phyloP scores from a whole-genome alignment of 2,329 filamentous ascomycete species.

The Zarea fungicola region DNA sequence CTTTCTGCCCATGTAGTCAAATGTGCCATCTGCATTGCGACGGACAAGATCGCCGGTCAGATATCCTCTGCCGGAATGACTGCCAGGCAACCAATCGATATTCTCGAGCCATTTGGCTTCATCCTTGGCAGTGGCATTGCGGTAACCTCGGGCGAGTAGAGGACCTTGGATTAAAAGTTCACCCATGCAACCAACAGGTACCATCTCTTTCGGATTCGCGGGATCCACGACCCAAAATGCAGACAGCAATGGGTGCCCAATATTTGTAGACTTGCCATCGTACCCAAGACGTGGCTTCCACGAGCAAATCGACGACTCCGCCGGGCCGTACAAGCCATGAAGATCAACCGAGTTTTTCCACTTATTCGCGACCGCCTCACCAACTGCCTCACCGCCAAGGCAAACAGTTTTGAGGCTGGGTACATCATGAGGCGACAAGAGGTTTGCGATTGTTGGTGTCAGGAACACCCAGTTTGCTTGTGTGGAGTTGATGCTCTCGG shows the following conservation, averaged over 20 bases:
- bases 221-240: not conserved
- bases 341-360: slow-evolving; percentile 8
- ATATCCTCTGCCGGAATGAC: slow-evolving; percentile 18
- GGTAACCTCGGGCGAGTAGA: not conserved
- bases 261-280: slow-evolving; percentile 1
- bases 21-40: slow-evolving; percentile 26
- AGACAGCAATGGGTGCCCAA: not conserved
- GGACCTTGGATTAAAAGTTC: slow-evolving; percentile 1
- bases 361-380: not conserved
- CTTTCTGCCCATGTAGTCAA: slow-evolving; percentile 41
- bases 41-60: slow-evolving; percentile 14
- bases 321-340: slow-evolving; percentile 4
- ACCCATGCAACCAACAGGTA: slow-evolving; percentile 1
- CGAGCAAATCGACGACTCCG: not conserved
- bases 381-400: slow-evolving; percentile 19
- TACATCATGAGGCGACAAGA: not conserved
- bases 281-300: slow-evolving; percentile 2
- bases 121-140: not conserved
- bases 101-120: not conserved
- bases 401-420: not conserved
- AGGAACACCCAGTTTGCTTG: not conserved
- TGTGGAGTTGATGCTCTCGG: not conserved
- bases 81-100: not conserved
- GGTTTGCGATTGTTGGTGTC: not conserved
- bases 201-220: not conserved